Conservation (phyloP, 257 asterid species). For the Solanum neorickii region DNA sequence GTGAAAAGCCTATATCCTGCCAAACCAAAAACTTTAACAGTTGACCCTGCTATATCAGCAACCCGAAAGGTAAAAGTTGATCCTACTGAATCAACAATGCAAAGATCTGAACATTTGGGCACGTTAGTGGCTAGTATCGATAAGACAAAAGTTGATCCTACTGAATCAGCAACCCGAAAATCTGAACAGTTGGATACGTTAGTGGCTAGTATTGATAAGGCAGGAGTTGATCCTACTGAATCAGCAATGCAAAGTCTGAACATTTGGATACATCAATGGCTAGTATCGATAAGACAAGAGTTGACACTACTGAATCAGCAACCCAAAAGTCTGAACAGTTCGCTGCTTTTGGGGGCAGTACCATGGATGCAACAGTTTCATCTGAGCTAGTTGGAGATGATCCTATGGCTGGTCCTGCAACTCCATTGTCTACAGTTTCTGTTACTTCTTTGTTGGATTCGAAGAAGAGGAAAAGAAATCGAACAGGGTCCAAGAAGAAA, state of each 20-base stretch:
- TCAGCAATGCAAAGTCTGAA: background rate
- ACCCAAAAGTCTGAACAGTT: background rate
- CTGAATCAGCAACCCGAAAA: background rate
- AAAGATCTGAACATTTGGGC: background rate
- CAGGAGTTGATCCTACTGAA: background rate
- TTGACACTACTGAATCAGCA: background rate
- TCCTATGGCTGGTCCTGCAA: slow-evolving; percentile 18
- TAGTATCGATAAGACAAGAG: background rate
- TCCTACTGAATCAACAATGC: background rate
- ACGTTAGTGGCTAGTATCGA: background rate
- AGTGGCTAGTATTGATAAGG: background rate
- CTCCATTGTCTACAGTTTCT: slow-evolving; percentile 21
- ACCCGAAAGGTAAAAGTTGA: background rate
- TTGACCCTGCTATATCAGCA: slow-evolving; percentile 2
- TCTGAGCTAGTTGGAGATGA: slow-evolving; percentile 13
- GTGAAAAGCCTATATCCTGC: slow-evolving; percentile 37
- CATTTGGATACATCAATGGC: background rate
- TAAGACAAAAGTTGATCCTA: background rate
- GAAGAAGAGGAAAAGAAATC: slow-evolving; percentile 37
- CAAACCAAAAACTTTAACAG: slow-evolving; percentile 18
- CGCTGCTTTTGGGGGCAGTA: background rate
- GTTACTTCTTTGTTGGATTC: slow-evolving; percentile 43
- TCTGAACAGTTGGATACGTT: background rate
- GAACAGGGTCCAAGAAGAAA: slow-evolving; percentile 34
- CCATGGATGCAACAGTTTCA: slow-evolving; percentile 7